These are phyloP conservation scores for Allium cepa DNA, from an alignment of 106 monocot species.

Conservation along the genomic window DNA sequence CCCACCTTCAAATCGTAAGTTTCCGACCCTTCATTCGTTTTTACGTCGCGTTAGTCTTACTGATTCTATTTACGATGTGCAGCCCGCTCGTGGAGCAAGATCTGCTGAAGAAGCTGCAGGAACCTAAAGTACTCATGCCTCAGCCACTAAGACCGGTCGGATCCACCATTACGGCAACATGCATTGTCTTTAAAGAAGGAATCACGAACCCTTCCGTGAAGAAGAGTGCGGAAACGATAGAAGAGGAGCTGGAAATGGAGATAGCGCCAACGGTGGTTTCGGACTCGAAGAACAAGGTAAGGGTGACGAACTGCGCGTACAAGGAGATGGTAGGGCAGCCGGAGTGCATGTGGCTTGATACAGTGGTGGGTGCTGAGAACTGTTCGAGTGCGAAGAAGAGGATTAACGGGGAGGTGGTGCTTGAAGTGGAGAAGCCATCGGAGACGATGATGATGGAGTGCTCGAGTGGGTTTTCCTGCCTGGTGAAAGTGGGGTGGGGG, in stretches of 20 bases:
- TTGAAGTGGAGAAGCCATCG: constrained; percentile 31
- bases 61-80: neutral
- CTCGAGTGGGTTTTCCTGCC: constrained; percentile 53
- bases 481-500: constrained; percentile 69
- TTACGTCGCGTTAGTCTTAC: neutral
- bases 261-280: constrained; percentile 66
- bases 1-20: neutral
- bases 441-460: constrained; percentile 3
- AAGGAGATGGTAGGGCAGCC: constrained; percentile 69
- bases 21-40: constrained; percentile 2
- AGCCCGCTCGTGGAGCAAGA: constrained; percentile 39
- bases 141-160: constrained; percentile 69
- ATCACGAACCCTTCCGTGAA: neutral
- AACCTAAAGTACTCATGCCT: constrained; percentile 50
- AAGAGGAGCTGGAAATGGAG: constrained; percentile 73
- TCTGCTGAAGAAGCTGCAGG: constrained; percentile 46
- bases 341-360: constrained; percentile 58
- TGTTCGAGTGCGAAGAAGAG: constrained; percentile 8
- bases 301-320: constrained; percentile 64
- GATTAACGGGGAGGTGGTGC: constrained; percentile 52
- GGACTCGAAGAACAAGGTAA: constrained; percentile 66
- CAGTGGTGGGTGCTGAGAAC: constrained; percentile 4
- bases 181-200: too few species aligned
- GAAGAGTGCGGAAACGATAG: constrained; percentile 48
- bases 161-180: constrained; percentile 40